These are phyloP conservation scores for Suhomyces chickasaworum DNA, from an alignment of 1,139 yeast genomes.

Conservation along the genomic window DNA sequence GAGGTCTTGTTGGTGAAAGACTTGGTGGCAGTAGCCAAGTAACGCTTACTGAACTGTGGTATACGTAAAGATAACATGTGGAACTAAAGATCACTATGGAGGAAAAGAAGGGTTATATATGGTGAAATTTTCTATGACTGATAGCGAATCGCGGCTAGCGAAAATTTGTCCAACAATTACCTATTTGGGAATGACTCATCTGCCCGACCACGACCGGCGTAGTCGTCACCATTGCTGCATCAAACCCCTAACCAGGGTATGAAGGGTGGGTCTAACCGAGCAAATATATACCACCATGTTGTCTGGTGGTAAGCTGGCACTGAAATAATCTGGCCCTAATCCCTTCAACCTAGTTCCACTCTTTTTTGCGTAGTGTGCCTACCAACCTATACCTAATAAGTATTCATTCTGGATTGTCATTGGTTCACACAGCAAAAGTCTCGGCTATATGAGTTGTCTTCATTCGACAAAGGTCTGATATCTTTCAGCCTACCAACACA, in stretches of 20 bases:
- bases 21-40: conserved; percentile 46
- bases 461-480: no score
- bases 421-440: not conserved
- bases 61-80: conserved; percentile 9
- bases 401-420: not conserved
- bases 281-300: not conserved
- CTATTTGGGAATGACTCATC: conserved; percentile 31
- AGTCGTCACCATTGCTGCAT: conserved; percentile 4
- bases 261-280: not conserved
- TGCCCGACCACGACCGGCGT: conserved; percentile 7
- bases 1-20: conserved; percentile 39
- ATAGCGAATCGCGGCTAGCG: conserved; percentile 46
- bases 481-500: conserved; percentile 39
- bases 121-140: conserved; percentile 20
- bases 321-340: not conserved
- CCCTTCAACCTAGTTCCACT: not conserved
- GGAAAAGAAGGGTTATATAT: conserved; percentile 10
- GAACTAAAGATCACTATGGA: not conserved
- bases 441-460: not conserved
- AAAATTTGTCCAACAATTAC: conserved; percentile 30
- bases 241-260: not conserved
- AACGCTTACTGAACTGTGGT: conserved; percentile 18
- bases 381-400: no score
- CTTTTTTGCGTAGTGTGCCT: no score
- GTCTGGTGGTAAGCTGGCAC: not conserved